Conservation (phyloP, 257 asterid species). For the Nicotiana paniculata region DNA sequence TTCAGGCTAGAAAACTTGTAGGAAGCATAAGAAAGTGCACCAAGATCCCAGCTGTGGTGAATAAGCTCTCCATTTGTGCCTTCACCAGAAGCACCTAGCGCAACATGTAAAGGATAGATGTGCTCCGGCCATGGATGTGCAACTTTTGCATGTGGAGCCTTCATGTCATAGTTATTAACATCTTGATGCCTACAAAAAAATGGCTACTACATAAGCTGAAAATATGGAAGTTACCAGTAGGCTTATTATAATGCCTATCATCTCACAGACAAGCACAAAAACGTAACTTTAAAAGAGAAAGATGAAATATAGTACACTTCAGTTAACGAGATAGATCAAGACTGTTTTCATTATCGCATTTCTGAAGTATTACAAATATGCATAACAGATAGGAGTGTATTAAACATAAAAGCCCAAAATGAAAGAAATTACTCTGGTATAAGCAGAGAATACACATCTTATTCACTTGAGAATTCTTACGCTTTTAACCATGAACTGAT, state of each 20-base stretch:
- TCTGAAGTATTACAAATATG: neutral
- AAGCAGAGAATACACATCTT: neutral
- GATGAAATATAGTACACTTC: neutral
- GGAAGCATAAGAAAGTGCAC: slow-evolving; percentile 65
- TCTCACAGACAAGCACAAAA: neutral
- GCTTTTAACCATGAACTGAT: neutral
- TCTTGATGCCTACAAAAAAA: slow-evolving; percentile 49
- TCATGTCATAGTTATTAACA: slow-evolving; percentile 44
- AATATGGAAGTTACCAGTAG: neutral
- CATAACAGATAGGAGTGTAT: neutral
- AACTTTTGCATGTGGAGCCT: slow-evolving; percentile 66
- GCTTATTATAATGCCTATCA: neutral
- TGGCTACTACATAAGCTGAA: neutral
- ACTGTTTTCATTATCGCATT: neutral
- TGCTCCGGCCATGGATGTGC: slow-evolving; percentile 82
- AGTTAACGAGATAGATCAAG: neutral
- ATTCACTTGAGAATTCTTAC: neutral
- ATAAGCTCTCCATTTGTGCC: slow-evolving; percentile 53
- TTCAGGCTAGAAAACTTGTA: slow-evolving; percentile 35
- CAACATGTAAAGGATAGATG: slow-evolving; percentile 69
- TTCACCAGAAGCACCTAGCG: slow-evolving; percentile 65
- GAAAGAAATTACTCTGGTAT: neutral
- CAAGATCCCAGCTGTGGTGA: slow-evolving; percentile 62
- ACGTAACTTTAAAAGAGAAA: neutral
- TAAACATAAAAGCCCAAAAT: neutral